Conservation (phyloP, 176 grass and related monocot genomes). For the Aechmea fasciata region DNA sequence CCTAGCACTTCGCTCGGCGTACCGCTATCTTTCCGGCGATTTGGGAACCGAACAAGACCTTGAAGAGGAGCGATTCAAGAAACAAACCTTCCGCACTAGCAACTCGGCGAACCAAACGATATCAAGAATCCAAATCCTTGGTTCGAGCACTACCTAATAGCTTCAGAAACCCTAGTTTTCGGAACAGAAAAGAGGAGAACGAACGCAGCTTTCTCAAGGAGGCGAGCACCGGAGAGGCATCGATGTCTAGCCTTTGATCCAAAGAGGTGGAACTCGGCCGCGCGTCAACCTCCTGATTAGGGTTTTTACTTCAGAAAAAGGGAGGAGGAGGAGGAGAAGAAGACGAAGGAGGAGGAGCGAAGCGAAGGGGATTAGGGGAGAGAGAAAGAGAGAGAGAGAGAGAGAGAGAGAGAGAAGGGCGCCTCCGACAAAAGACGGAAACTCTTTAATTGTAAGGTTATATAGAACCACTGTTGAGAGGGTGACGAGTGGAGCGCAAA, state of each 20-base stretch:
- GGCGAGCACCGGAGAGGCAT: neutral
- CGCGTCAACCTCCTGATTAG: too few species aligned
- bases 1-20: neutral
- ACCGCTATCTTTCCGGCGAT: neutral
- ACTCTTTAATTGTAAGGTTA: too few species aligned
- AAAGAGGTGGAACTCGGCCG: too few species aligned
- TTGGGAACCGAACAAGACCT: neutral
- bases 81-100: slow-evolving; percentile 10
- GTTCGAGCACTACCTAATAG: neutral
- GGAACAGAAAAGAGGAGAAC: neutral
- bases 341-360: neutral
- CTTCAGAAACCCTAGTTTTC: slow-evolving; percentile 9
- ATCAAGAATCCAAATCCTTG: slow-evolving; percentile 16
- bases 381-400: slow-evolving; percentile 1
- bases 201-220: slow-evolving; percentile 21
- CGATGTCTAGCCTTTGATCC: too few species aligned
- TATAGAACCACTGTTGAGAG: too few species aligned
- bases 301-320: neutral
- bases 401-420: slow-evolving; percentile 1
- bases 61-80: neutral
- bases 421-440: too few species aligned
- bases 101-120: slow-evolving; percentile 7
- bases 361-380: neutral
- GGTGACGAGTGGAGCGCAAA: too few species aligned
- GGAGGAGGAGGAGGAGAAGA: neutral